phyloP scores from a whole-genome alignment of 441 rosid species.

The Corymbia citriodora region DNA sequence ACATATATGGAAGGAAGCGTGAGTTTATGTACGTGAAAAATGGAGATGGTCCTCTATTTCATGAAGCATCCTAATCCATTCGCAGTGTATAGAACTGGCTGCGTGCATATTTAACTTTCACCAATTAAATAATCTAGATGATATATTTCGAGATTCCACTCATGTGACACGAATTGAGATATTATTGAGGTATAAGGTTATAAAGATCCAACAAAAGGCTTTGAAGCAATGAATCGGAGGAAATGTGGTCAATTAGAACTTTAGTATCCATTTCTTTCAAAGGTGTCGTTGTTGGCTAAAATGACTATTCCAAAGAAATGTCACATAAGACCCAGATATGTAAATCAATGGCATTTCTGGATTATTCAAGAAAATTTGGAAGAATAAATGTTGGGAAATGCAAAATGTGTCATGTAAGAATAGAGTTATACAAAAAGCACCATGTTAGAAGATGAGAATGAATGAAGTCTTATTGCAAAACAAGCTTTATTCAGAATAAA shows the following conservation, averaged over 20 bases:
- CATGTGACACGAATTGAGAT: neutral
- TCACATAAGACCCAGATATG: neutral
- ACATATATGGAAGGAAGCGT: neutral
- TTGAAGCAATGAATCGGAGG: neutral
- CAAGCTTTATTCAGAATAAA: neutral
- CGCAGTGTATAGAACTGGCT: neutral
- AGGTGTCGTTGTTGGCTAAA: neutral
- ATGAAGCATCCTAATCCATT: neutral
- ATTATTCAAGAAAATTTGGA: neutral
- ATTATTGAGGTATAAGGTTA: neutral
- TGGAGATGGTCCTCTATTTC: neutral
- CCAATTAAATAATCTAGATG: neutral
- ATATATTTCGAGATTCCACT: neutral
- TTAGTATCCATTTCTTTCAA: neutral
- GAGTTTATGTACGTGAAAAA: neutral
- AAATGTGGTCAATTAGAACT: neutral
- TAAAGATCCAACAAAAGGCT: neutral
- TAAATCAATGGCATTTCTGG: neutral
- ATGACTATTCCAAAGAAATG: neutral
- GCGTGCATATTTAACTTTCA: neutral
- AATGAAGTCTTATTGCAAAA: neutral
- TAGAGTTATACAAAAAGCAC: neutral
- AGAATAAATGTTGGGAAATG: neutral
- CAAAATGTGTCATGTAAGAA: neutral
- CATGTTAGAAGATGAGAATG: neutral